These are phyloP conservation scores for Rutstroemia sp. DNA, from an alignment of 2,329 filamentous ascomycete species.

Conservation along the genomic window DNA sequence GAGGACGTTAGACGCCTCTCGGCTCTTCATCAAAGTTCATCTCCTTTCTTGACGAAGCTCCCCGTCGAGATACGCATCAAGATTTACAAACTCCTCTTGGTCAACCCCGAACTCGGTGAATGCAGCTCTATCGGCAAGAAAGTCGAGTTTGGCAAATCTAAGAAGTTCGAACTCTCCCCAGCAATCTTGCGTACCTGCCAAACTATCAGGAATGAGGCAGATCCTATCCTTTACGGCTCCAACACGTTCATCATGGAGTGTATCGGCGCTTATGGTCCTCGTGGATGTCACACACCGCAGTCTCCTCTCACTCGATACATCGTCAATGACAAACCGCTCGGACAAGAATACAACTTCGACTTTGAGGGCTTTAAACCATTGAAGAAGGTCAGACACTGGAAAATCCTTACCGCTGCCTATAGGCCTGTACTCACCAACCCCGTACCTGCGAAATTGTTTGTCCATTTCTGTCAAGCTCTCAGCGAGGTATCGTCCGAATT, in stretches of 20 bases:
- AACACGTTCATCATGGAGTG: constrained; percentile 11
- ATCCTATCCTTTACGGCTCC: constrained; percentile 5
- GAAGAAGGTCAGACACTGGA: constrained; percentile 5
- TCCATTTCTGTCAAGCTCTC: constrained; percentile 8
- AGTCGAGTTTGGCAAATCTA: neutral
- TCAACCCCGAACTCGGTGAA: constrained; percentile 4
- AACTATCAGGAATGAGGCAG: constrained; percentile 8
- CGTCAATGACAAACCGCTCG: neutral
- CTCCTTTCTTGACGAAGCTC: constrained; percentile 5
- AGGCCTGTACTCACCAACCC: neutral
- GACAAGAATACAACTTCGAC: neutral
- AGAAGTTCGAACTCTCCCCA: constrained; percentile 4
- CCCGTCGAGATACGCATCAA: constrained; percentile 6
- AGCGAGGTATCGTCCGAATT: neutral
- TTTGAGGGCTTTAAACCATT: neutral
- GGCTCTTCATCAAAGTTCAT: neutral
- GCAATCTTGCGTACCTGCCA: constrained; percentile 3
- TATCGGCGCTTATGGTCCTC: constrained; percentile 4
- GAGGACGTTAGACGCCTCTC: neutral
- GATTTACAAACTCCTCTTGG: constrained; percentile 8
- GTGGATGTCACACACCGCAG: neutral
- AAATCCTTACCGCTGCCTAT: constrained; percentile 1
- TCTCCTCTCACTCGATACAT: constrained; percentile 6
- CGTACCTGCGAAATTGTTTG: constrained; percentile 2
- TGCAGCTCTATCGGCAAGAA: neutral